Evolutionary conservation across 805 yeast genomes (phyloP), one percentile per base, ranked within the genome.

Genomic region (Kodamaea leandrae): DNA sequence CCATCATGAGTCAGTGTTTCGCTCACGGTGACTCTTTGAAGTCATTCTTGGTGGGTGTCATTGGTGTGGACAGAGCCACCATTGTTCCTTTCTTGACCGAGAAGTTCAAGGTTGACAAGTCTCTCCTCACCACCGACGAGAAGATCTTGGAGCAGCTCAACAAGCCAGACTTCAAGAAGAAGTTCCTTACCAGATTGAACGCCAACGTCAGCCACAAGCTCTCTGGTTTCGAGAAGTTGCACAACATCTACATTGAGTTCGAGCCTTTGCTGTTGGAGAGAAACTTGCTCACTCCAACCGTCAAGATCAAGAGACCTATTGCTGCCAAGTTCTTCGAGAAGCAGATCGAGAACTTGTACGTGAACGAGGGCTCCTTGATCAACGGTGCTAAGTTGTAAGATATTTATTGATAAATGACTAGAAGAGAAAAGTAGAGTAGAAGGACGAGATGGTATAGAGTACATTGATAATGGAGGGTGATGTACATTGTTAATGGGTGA

Each of bases 291-390:
- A 58, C 64, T 7, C 62, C 64, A 13, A 59, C 64, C 6, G 48
- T 78, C 48, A 78, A 78, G 57, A 60, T 78, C 39, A 77, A 77
- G 57, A 64, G 86, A 43, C 61, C 71, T 2, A 63, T 65, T 19
- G 79, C 81, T 0, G 68, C 68, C 29, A 67, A 68, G 52, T 62
- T 58, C 25, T 78, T 72, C 52, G 54, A 60, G 30, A 48, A 54
- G 7, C 66, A 61, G 20, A 58, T 80, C 32, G 65, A 65, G 18
- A 49, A 44, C 5, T 54, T 80, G 62, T 80, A 80, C 43, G 47
- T 36, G 35, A 41, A 16, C 6, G 81, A 79, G 48, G 82, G 82
- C 3, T 36, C 49, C 8, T 45, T 53, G 43, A n/a, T 37, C 13
- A 39, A 21, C 17, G 42, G 37, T 34, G 27, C 42, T 3, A 47